Conservation (phyloP, 345 rosid species). For the Lagerstroemia speciosa region DNA sequence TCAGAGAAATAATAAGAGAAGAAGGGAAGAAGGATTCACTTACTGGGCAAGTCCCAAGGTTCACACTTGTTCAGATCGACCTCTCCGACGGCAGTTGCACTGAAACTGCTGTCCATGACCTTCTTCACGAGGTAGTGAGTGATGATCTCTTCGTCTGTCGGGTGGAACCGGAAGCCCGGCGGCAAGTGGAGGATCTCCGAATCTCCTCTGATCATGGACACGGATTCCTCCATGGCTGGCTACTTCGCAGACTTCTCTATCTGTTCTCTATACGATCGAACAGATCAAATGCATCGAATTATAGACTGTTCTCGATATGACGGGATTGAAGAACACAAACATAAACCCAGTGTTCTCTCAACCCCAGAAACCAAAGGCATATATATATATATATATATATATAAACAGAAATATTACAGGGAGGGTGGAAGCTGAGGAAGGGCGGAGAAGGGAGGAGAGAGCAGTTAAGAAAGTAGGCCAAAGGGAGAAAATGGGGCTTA, state of each 20-base stretch:
- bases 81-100: constrained; percentile 56
- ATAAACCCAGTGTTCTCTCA: neutral
- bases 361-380: neutral
- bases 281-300: too few relatives aligned
- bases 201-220: constrained; percentile 24
- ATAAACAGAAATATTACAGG: neutral
- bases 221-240: constrained; percentile 31
- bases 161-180: constrained; percentile 87
- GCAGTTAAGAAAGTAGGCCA: constrained; percentile 33
- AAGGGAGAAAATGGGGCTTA: constrained; percentile 28
- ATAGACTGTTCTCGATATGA: neutral
- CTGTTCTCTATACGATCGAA: too few relatives aligned
- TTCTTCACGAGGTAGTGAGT: constrained; percentile 57
- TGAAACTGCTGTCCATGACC: constrained; percentile 37
- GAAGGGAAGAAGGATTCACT: constrained; percentile 11
- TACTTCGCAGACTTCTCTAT: too few relatives aligned
- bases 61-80: constrained; percentile 86
- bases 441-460: neutral
- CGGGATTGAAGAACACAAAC: neutral
- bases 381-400: neutral
- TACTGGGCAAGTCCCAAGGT: constrained; percentile 93
- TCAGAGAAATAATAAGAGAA: neutral
- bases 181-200: constrained; percentile 54
- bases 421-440: too few relatives aligned
- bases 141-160: constrained; percentile 84